Conservation (phyloP, 495 filamentous ascomycete genomes). For the Aspergillus leporis region DNA sequence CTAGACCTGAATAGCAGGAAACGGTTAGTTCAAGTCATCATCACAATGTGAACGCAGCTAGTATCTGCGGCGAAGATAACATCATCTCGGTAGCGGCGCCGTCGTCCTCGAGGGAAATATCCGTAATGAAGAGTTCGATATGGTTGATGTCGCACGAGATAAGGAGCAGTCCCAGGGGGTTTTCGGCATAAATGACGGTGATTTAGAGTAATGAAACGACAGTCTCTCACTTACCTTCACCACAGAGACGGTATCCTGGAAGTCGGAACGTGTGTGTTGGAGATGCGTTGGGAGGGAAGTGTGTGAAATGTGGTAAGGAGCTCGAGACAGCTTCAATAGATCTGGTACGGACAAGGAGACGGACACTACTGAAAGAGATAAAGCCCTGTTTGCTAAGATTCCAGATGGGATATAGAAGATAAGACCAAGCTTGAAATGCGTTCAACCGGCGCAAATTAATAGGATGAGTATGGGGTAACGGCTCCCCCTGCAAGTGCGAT, state of each 20-base stretch:
- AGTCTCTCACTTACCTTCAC: not conserved
- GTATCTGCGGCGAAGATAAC: not conserved
- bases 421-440: not conserved
- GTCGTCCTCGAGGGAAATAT: not conserved
- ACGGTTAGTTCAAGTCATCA: not conserved
- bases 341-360: not conserved
- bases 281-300: not conserved
- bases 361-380: not conserved
- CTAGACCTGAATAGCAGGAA: not conserved
- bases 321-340: not conserved
- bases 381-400: not conserved
- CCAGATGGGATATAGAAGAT: too few species aligned
- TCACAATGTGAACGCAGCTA: not conserved
- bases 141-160: not conserved
- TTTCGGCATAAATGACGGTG: not conserved
- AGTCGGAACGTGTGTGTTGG: not conserved
- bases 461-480: constrained; percentile 1
- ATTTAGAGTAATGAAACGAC: not conserved
- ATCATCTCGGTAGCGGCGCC: not conserved
- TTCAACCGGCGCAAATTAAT: not conserved
- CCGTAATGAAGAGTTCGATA: not conserved
- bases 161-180: not conserved
- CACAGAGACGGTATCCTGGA: not conserved
- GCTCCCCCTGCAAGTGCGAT: not conserved
- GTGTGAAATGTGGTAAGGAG: not conserved